Percentiles rank a stretch among this genome's conserved stretches.
Evolutionary conservation across 495 filamentous ascomycete genomes (phyloP).

Genomic region (Xylaria telfairii): DNA sequence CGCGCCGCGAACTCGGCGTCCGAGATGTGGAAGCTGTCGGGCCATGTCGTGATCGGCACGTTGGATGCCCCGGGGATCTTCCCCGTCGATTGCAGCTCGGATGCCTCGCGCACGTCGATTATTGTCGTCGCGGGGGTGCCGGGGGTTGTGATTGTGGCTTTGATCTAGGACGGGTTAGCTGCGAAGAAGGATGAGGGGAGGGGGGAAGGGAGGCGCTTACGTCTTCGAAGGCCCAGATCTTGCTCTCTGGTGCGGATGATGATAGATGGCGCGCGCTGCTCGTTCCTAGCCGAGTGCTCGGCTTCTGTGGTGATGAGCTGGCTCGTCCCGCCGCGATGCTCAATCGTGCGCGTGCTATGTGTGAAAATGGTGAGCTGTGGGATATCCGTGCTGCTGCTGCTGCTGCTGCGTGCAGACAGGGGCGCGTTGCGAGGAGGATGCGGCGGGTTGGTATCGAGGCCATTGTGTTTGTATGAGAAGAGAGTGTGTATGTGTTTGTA

Average conservation of each 20-base stretch:
- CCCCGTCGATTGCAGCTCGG: slow-evolving; percentile 71
- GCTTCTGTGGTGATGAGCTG: no score
- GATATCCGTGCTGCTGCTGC: background rate
- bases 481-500: background rate
- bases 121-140: slow-evolving; percentile 17
- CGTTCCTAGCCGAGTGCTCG: no score
- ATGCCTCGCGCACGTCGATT: slow-evolving; percentile 83
- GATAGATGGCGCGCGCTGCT: no score
- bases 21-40: slow-evolving; percentile 77
- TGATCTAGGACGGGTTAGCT: slow-evolving; percentile 3
- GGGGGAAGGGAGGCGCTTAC: slow-evolving; percentile 34
- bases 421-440: slow-evolving; percentile 14
- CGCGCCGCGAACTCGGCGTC: slow-evolving; percentile 78
- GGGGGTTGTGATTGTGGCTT: slow-evolving; percentile 42
- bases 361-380: no score
- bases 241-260: slow-evolving; percentile 39
- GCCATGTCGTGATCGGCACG: slow-evolving; percentile 77
- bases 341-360: no score
- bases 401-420: background rate
- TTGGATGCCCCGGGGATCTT: slow-evolving; percentile 79
- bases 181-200: background rate
- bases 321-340: no score
- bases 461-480: background rate
- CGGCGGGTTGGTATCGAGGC: slow-evolving; percentile 15
- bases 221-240: slow-evolving; percentile 55